Evolutionary conservation across 2,329 filamentous ascomycete genomes (phyloP).

Genomic region (Arthrobotrys musiformis): DNA sequence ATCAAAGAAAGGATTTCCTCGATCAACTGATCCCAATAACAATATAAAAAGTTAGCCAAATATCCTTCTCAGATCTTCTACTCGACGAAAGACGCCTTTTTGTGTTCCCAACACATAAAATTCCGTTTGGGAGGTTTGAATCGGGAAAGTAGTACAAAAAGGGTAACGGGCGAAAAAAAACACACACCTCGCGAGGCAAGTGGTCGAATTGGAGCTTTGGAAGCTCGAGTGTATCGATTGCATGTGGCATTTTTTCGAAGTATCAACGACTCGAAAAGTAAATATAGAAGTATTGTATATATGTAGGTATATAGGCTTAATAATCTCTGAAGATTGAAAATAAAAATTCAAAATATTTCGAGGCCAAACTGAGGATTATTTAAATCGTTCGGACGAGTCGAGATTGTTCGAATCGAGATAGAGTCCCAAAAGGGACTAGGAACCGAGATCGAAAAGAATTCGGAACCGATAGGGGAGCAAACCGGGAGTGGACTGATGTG

Average conservation of each 20-base stretch:
- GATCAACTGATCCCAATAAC: slow-evolving; percentile 16
- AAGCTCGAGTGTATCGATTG: slow-evolving; percentile 45
- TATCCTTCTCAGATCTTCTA: too few species aligned
- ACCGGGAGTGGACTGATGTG: slow-evolving; percentile 14
- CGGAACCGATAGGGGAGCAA: slow-evolving; percentile 36
- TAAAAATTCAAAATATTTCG: neutral
- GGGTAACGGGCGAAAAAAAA: neutral
- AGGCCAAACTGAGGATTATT: slow-evolving; percentile 1
- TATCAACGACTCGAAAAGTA: neutral
- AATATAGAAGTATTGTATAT: neutral
- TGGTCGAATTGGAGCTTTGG: slow-evolving; percentile 36
- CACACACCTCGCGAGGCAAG: slow-evolving; percentile 40
- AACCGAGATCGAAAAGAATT: neutral
- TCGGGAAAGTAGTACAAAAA: slow-evolving; percentile 49
- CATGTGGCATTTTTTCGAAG: slow-evolving; percentile 43
- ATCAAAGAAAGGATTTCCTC: slow-evolving; percentile 50
- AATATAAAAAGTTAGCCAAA: too few species aligned
- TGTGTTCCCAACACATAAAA: slow-evolving; percentile 1
- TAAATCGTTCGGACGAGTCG: neutral
- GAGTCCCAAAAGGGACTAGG: slow-evolving; percentile 25
- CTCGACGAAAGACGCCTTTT: neutral
- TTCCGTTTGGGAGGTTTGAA: slow-evolving; percentile 17
- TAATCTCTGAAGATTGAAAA: slow-evolving; percentile 7
- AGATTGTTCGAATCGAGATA: neutral
- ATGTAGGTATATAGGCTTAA: slow-evolving; percentile 11